Percentiles rank a stretch among this genome's conserved stretches.
Evolutionary conservation across 2,329 filamentous ascomycete genomes (phyloP).

Genomic region (Pseudogymnoascus sp.): DNA sequence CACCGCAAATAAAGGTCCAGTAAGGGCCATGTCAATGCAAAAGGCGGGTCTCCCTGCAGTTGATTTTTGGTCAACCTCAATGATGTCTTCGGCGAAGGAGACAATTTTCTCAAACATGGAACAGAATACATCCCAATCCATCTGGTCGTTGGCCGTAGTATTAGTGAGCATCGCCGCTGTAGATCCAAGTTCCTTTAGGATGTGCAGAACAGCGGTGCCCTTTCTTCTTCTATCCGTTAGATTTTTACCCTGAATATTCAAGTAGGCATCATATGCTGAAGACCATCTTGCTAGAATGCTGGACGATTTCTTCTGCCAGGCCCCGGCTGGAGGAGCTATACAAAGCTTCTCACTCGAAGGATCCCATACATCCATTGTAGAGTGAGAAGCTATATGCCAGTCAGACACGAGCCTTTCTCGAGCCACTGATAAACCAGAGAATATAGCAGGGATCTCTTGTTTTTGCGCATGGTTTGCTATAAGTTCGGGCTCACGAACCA

Average conservation of each 20-base stretch:
- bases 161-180: constrained; percentile 5
- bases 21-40: background rate
- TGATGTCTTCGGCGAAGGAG: constrained; percentile 11
- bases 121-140: background rate
- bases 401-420: background rate
- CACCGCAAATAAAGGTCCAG: background rate
- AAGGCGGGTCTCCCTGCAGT: background rate
- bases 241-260: background rate
- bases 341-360: background rate
- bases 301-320: background rate
- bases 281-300: background rate
- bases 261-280: background rate
- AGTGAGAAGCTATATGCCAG: background rate
- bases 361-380: background rate
- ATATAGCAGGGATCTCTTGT: background rate
- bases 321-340: background rate
- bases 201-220: background rate
- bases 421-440: background rate
- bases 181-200: background rate
- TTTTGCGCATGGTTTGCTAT: background rate
- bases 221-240: background rate
- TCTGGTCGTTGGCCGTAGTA: background rate
- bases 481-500: constrained; percentile 9
- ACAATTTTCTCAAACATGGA: background rate
- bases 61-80: constrained; percentile 10